Percentiles rank a stretch among this genome's conserved stretches.
Conservation (phyloP, 148 eudicot genomes). For the Chenopodium suecicum region DNA sequence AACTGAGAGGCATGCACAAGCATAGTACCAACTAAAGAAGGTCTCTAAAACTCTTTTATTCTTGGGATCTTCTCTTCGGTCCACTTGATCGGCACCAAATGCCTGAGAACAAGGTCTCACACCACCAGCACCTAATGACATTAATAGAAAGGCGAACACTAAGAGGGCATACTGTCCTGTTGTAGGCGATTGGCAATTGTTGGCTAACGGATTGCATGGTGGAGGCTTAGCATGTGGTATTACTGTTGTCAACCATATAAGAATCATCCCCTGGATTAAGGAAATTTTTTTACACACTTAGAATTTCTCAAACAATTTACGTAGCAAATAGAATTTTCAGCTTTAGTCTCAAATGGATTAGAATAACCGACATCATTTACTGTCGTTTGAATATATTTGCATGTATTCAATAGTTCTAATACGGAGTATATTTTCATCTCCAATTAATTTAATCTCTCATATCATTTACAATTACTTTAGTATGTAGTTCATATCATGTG, state of each 20-base stretch:
- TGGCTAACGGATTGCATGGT: conserved; percentile 38
- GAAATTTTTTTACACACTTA: background rate
- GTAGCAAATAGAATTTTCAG: background rate
- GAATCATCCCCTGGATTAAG: conserved; percentile 57
- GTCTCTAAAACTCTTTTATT: conserved; percentile 56
- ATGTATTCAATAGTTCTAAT: too few species aligned
- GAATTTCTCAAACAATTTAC: background rate
- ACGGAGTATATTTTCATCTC: too few species aligned
- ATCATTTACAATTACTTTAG: too few species aligned
- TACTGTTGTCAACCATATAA: conserved; percentile 74
- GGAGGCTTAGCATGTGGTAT: conserved; percentile 63
- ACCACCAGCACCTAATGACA: conserved; percentile 88
- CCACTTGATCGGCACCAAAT: conserved; percentile 82
- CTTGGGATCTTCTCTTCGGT: conserved; percentile 45
- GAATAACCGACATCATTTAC: background rate
- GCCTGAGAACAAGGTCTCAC: conserved; percentile 77
- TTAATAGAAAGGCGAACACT: conserved; percentile 46
- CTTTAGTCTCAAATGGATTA: background rate
- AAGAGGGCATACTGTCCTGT: conserved; percentile 42
- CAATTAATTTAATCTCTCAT: too few species aligned
- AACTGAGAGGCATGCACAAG: conserved; percentile 47
- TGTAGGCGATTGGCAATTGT: conserved; percentile 47
- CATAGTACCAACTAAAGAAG: conserved; percentile 80
- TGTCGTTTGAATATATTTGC: too few species aligned
- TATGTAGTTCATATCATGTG: background rate